Evolutionary conservation across 2,329 filamentous ascomycete species (phyloP).

Genomic region (Cryphonectria carpinicola): DNA sequence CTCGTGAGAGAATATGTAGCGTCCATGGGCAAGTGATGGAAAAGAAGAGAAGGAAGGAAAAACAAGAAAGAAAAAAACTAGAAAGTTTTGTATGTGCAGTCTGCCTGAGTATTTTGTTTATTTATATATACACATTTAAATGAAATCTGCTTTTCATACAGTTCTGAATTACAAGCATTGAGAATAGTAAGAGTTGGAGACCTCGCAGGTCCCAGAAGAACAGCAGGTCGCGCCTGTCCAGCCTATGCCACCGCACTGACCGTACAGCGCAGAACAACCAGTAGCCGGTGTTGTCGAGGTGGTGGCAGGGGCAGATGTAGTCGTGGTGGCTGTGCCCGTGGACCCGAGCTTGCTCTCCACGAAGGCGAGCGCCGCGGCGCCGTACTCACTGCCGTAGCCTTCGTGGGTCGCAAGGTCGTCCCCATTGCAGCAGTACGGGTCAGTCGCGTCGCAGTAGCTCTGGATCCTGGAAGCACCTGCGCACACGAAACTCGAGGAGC

Average conservation of each 20-base stretch:
- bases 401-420: slow-evolving; percentile 63
- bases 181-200: slow-evolving; percentile 32
- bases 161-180: slow-evolving; percentile 14
- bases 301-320: slow-evolving; percentile 8
- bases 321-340: slow-evolving; percentile 6
- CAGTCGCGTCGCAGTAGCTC: slow-evolving; percentile 66
- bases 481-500: slow-evolving; percentile 61
- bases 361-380: slow-evolving; percentile 60
- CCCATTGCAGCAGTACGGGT: slow-evolving; percentile 70
- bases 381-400: slow-evolving; percentile 67
- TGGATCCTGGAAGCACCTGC: slow-evolving; percentile 55
- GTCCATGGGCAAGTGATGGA: slow-evolving; percentile 12
- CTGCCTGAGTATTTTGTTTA: not conserved
- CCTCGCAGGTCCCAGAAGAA: slow-evolving; percentile 38
- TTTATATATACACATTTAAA: not conserved
- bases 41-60: not conserved
- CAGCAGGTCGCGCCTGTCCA: slow-evolving; percentile 41
- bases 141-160: not conserved
- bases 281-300: slow-evolving; percentile 16
- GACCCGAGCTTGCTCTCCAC: slow-evolving; percentile 47
- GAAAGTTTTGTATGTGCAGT: slow-evolving; percentile 3
- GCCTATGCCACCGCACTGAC: slow-evolving; percentile 41
- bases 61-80: not conserved
- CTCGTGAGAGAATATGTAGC: slow-evolving; percentile 27
- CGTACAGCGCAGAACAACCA: slow-evolving; percentile 37